Evolutionary conservation across 495 filamentous ascomycete species (phyloP).

Genomic region (Penicillium dipodomyicola): DNA sequence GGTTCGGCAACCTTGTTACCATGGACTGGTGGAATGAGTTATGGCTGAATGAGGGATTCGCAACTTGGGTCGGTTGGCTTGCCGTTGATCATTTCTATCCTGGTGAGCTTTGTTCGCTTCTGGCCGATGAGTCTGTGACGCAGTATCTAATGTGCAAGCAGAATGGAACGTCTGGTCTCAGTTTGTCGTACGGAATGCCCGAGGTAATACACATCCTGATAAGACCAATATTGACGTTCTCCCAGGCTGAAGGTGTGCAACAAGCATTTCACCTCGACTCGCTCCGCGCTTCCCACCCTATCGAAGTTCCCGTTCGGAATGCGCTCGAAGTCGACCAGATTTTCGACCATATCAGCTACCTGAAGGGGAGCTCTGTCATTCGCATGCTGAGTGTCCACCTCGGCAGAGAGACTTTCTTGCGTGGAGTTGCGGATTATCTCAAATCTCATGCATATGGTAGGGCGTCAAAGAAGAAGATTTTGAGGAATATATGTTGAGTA

Average conservation of each 20-base stretch:
- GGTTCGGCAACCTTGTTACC: constrained; percentile 93
- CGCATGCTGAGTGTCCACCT: constrained; percentile 90
- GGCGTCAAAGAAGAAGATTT: constrained; percentile 1
- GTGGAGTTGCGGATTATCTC: constrained; percentile 84
- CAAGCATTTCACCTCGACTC: constrained; percentile 85
- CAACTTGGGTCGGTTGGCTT: constrained; percentile 96
- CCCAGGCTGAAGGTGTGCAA: constrained; percentile 81
- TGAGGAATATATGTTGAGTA: not conserved
- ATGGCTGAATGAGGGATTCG: constrained; percentile 97
- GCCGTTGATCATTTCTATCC: constrained; percentile 89
- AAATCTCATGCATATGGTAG: constrained; percentile 75
- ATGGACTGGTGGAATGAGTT: constrained; percentile 89
- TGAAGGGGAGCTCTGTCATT: constrained; percentile 93
- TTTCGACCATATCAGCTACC: constrained; percentile 92
- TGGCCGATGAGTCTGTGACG: not conserved
- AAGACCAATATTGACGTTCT: constrained; percentile 35
- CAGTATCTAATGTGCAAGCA: constrained; percentile 23
- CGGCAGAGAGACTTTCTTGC: constrained; percentile 78
- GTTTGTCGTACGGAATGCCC: constrained; percentile 72
- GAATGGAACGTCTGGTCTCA: constrained; percentile 95
- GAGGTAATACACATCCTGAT: constrained; percentile 44
- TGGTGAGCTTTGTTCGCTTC: constrained; percentile 36
- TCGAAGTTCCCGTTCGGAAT: constrained; percentile 87
- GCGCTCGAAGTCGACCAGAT: constrained; percentile 94
- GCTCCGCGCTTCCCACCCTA: constrained; percentile 86